A percentile compares a stretch with the other conserved stretches of the same genome.
Conservation (phyloP, 306 rosid species). For the Ceratonia siliqua region DNA sequence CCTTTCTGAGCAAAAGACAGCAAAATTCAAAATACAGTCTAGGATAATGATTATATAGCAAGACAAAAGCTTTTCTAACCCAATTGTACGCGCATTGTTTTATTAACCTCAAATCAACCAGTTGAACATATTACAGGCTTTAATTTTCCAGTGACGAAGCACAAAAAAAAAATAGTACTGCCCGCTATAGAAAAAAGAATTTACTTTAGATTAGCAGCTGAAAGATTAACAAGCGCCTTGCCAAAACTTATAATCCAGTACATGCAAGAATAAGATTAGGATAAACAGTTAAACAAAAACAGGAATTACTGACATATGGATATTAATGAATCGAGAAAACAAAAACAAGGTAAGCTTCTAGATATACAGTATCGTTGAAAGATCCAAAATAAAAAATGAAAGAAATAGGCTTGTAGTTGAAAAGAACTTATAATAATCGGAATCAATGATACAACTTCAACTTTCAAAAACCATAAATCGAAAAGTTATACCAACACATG, state of each 20-base stretch:
- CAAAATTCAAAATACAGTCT: background rate
- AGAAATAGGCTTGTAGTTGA: conserved; percentile 21
- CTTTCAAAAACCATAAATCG: conserved; percentile 23
- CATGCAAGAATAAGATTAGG: background rate
- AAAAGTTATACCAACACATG: conserved; percentile 17
- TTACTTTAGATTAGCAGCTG: background rate
- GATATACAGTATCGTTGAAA: background rate
- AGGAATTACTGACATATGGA: background rate
- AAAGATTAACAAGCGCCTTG: conserved; percentile 7
- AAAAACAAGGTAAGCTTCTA: conserved; percentile 13
- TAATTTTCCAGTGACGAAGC: background rate
- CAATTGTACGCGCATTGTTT: background rate
- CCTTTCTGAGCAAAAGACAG: background rate
- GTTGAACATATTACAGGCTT: background rate
- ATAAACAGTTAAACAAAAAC: background rate
- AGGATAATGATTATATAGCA: background rate
- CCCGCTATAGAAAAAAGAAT: background rate
- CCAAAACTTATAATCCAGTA: conserved; percentile 3
- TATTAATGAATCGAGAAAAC: conserved; percentile 1
- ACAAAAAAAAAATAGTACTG: background rate
- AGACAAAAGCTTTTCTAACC: background rate
- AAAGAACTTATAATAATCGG: conserved; percentile 3
- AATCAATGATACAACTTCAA: conserved; percentile 23
- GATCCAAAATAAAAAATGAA: conserved; percentile 40
- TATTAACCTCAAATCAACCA: background rate